phyloP scores from a whole-genome alignment of 495 filamentous ascomycete genomes.

The Pseudotulostoma volvatum region DNA sequence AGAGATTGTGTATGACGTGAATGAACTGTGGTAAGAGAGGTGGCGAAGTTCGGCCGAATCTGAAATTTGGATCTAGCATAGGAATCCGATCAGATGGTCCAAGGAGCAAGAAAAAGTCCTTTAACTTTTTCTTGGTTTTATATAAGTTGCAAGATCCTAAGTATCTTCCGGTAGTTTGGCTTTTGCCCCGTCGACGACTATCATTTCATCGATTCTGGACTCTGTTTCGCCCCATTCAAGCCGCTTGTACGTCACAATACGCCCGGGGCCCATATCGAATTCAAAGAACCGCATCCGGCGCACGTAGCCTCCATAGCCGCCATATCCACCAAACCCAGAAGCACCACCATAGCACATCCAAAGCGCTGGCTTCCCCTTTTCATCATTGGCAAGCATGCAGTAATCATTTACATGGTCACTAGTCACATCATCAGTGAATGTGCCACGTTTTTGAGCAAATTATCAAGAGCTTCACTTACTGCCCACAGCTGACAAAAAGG shows the following conservation, averaged over 20 bases:
- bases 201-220: constrained; percentile 62
- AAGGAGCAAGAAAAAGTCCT: too few species aligned
- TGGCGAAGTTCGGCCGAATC: too few species aligned
- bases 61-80: too few species aligned
- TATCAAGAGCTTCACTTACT: constrained; percentile 37
- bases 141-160: too few species aligned
- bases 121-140: too few species aligned
- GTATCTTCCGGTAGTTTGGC: constrained; percentile 28
- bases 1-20: too few species aligned
- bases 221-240: constrained; percentile 67
- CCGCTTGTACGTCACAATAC: constrained; percentile 82
- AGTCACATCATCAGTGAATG: neutral
- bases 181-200: constrained; percentile 69
- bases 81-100: too few species aligned
- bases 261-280: constrained; percentile 73
- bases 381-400: constrained; percentile 48
- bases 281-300: constrained; percentile 79
- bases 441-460: constrained; percentile 4
- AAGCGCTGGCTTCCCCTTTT: constrained; percentile 42
- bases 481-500: constrained; percentile 75
- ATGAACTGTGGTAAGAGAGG: too few species aligned
- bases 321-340: constrained; percentile 83
- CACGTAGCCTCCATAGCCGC: constrained; percentile 70
- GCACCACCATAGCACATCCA: constrained; percentile 99
- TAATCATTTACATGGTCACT: constrained; percentile 96